Conservation (phyloP, 148 eudicot genomes). For the Camellia granthamiana region DNA sequence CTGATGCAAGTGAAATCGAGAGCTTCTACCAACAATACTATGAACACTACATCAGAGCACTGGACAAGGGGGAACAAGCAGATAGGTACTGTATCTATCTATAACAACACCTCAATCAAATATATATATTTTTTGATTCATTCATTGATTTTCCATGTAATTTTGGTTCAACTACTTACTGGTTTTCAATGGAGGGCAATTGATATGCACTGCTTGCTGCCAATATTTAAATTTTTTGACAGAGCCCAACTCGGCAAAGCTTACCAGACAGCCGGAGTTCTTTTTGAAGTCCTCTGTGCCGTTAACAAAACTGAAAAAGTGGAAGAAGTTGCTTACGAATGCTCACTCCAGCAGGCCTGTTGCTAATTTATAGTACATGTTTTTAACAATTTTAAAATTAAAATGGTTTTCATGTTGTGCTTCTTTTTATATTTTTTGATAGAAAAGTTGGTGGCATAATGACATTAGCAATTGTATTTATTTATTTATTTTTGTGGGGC, state of each 20-base stretch:
- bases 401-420: slow-evolving; percentile 7
- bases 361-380: too few species aligned
- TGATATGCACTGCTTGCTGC: not conserved
- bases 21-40: slow-evolving; percentile 85
- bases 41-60: slow-evolving; percentile 64
- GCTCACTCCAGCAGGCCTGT: slow-evolving; percentile 6
- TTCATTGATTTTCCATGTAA: not conserved
- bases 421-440: not conserved
- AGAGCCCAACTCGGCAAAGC: slow-evolving; percentile 96
- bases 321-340: slow-evolving; percentile 90
- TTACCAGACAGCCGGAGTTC: slow-evolving; percentile 88
- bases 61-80: slow-evolving; percentile 89
- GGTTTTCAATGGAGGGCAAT: not conserved
- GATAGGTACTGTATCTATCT: slow-evolving; percentile 34
- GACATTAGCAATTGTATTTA: slow-evolving; percentile 4
- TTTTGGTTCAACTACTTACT: too few species aligned
- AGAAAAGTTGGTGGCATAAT: slow-evolving; percentile 12
- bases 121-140: not conserved
- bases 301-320: slow-evolving; percentile 83
- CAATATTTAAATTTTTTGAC: not conserved
- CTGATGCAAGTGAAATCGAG: slow-evolving; percentile 86
- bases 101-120: too few species aligned
- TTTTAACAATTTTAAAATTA: too few species aligned
- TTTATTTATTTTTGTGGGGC: slow-evolving; percentile 9
- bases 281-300: slow-evolving; percentile 88